Conservation (phyloP, 1,284 basidiomycete genomes). For the Rhizoctonia solani region DNA sequence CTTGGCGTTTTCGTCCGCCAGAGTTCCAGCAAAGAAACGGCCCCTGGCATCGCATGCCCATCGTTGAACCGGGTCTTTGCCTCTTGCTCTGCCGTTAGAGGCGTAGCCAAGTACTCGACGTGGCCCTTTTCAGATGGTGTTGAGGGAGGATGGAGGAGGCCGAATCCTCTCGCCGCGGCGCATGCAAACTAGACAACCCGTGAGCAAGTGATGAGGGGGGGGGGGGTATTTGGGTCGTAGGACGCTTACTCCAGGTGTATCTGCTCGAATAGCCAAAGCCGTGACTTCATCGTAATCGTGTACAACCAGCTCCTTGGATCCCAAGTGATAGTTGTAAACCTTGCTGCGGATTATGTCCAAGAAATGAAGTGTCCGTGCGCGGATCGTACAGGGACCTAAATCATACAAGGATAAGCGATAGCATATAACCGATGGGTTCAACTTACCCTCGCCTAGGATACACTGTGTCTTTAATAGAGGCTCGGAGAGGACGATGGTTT, state of each 20-base stretch:
- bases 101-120: constrained; percentile 55
- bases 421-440: not conserved
- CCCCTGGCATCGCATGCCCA: constrained; percentile 64
- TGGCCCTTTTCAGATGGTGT: constrained; percentile 42
- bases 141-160: constrained; percentile 49
- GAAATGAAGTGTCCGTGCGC: constrained; percentile 61
- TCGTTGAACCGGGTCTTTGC: constrained; percentile 66
- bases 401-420: not conserved
- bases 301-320: constrained; percentile 48
- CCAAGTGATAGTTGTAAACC: constrained; percentile 59
- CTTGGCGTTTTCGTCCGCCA: constrained; percentile 54
- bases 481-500: constrained; percentile 44
- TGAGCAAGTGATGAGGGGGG: not conserved
- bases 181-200: constrained; percentile 55
- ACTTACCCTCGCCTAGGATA: constrained; percentile 64
- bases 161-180: constrained; percentile 58
- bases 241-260: constrained; percentile 51
- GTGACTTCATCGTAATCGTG: constrained; percentile 59
- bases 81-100: constrained; percentile 51
- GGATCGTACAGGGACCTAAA: constrained; percentile 63
- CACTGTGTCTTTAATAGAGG: constrained; percentile 63
- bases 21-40: constrained; percentile 66
- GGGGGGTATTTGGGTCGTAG: not conserved
- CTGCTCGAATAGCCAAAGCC: constrained; percentile 57
- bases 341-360: constrained; percentile 65